These are phyloP conservation scores for Noccaea bulbosa DNA, from an alignment of 345 rosid genomes.

Conservation along the genomic window DNA sequence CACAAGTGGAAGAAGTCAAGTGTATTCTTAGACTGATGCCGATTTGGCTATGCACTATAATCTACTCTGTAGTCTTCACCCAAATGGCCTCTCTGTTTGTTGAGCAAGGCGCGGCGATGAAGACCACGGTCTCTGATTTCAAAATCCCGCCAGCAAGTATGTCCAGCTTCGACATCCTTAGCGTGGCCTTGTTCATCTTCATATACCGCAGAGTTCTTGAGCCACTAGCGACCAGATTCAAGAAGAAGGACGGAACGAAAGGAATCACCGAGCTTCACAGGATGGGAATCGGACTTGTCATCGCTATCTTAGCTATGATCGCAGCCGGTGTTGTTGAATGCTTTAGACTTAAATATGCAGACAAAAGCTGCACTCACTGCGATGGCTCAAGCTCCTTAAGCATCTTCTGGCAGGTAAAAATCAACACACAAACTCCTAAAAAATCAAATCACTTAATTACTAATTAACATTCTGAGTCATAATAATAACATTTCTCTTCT, in stretches of 20 bases:
- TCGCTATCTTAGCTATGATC: conserved; percentile 87
- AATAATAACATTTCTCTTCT: not conserved
- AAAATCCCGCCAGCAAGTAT: conserved; percentile 91
- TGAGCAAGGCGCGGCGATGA: conserved; percentile 99
- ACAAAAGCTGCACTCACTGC: conserved; percentile 69
- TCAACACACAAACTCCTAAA: not conserved
- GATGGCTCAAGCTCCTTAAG: conserved; percentile 93
- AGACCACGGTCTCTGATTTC: conserved; percentile 69
- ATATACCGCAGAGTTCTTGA: conserved; percentile 79
- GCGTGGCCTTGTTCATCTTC: conserved; percentile 91
- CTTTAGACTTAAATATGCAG: conserved; percentile 71
- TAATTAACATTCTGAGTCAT: not conserved
- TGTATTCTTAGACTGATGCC: conserved; percentile 91
- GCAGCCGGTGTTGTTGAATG: conserved; percentile 87
- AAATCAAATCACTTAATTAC: not conserved
- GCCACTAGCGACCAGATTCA: conserved; percentile 62
- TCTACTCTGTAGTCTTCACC: conserved; percentile 95
- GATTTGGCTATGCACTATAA: conserved; percentile 95
- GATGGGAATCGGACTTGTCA: conserved; percentile 95
- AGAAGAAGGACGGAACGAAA: conserved; percentile 50
- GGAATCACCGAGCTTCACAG: conserved; percentile 94
- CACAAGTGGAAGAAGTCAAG: conserved; percentile 99
- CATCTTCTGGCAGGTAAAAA: conserved; percentile 91
- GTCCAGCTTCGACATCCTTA: conserved; percentile 96
- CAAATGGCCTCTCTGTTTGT: conserved; percentile 99